phyloP scores from a whole-genome alignment of 2,329 filamentous ascomycete species.

The Erysiphe pisi region DNA sequence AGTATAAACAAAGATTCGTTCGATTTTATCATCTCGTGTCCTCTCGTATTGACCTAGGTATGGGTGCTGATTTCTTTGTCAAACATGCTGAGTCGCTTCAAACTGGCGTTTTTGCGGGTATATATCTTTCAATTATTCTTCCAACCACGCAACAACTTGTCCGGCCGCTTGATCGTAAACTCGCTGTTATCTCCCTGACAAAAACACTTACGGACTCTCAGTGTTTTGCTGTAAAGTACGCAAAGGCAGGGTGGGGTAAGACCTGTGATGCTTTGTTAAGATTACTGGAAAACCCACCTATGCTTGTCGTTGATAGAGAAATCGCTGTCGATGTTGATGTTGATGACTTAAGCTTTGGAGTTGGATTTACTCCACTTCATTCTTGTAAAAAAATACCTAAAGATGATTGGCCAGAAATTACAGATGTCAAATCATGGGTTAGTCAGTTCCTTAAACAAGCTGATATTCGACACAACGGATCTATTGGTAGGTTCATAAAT shows the following conservation, averaged over 20 bases:
- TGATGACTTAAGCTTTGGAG: slow-evolving; percentile 87
- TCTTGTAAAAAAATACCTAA: slow-evolving; percentile 65
- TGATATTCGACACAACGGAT: slow-evolving; percentile 60
- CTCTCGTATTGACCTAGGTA: slow-evolving; percentile 57
- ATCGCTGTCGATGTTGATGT: slow-evolving; percentile 78
- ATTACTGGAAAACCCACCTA: slow-evolving; percentile 76
- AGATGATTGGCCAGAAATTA: slow-evolving; percentile 79
- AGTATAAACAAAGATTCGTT: slow-evolving; percentile 74
- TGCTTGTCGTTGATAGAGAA: slow-evolving; percentile 57
- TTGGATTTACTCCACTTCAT: slow-evolving; percentile 87
- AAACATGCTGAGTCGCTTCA: slow-evolving; percentile 72
- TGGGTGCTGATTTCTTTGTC: slow-evolving; percentile 88
- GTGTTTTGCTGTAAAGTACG: slow-evolving; percentile 69
- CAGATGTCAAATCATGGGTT: slow-evolving; percentile 72
- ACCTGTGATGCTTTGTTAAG: slow-evolving; percentile 85
- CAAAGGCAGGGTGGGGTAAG: slow-evolving; percentile 72
- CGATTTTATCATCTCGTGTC: slow-evolving; percentile 91
- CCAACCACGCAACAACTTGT: slow-evolving; percentile 80
- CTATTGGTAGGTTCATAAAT: slow-evolving; percentile 59
- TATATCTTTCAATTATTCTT: slow-evolving; percentile 81
- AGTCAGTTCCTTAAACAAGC: slow-evolving; percentile 53
- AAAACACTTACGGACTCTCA: slow-evolving; percentile 81
- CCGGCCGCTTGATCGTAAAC: slow-evolving; percentile 81
- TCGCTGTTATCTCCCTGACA: slow-evolving; percentile 82
- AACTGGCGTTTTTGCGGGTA: slow-evolving; percentile 63